Percentiles rank a stretch among this genome's conserved stretches.
Conservation (phyloP, 2,329 filamentous ascomycete species). For the Stagonosporopsis tanaceti region DNA sequence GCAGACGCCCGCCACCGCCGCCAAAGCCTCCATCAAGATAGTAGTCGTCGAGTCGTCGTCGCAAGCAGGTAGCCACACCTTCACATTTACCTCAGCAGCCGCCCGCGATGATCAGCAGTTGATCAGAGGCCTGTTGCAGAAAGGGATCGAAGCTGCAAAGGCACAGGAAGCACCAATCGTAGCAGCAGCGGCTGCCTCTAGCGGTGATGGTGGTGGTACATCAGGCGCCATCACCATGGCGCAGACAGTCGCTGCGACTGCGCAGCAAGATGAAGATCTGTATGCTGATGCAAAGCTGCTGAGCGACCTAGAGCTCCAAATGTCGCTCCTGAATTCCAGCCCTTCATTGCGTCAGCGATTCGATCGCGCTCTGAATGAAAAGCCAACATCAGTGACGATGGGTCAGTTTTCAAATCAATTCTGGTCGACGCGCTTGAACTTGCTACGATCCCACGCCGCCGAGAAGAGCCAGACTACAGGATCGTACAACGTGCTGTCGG, state of each 20-base stretch:
- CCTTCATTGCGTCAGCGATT: conserved; percentile 80
- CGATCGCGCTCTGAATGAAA: conserved; percentile 81
- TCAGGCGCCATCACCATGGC: conserved; percentile 82
- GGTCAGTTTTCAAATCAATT: conserved; percentile 89
- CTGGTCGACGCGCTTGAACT: conserved; percentile 87
- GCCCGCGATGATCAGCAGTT: conserved; percentile 84
- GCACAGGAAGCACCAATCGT: conserved; percentile 50
- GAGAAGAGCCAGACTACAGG: conserved; percentile 86
- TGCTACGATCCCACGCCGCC: conserved; percentile 89
- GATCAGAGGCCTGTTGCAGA: conserved; percentile 82
- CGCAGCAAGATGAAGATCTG: conserved; percentile 66
- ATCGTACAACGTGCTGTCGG: conserved; percentile 91
- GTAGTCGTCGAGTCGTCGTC: conserved; percentile 72
- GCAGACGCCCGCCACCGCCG: conserved; percentile 85
- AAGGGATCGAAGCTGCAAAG: conserved; percentile 76
- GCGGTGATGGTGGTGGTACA: conserved; percentile 27
- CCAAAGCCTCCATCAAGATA: conserved; percentile 94
- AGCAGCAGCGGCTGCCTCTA: conserved; percentile 36
- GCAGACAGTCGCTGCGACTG: conserved; percentile 63
- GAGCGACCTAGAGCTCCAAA: conserved; percentile 81
- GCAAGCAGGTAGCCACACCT: conserved; percentile 77
- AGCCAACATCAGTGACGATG: conserved; percentile 82
- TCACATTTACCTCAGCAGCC: conserved; percentile 84
- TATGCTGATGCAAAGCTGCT: conserved; percentile 84
- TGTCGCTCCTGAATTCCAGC: conserved; percentile 86